Percentiles rank a stretch among this genome's conserved stretches.
phyloP scores from a whole-genome alignment of 106 monocot genomes.

The Ottelia alismoides region DNA sequence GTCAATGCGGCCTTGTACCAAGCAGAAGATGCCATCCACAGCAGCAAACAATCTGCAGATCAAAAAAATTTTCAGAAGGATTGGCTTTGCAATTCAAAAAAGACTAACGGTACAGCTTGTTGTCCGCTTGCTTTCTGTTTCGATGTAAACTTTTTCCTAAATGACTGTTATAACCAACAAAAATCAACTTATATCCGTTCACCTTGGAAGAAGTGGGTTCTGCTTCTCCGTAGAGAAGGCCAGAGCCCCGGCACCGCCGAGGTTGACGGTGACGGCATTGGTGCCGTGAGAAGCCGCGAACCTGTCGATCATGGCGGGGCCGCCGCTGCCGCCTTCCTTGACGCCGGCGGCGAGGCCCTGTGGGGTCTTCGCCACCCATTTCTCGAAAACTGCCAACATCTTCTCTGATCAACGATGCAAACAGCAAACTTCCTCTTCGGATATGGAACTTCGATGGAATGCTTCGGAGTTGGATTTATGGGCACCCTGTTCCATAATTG shows the following conservation, averaged over 20 bases:
- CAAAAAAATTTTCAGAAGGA: too few relatives aligned
- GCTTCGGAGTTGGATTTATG: too few relatives aligned
- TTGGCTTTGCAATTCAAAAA: too few relatives aligned
- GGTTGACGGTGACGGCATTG: conserved; percentile 27
- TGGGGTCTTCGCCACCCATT: conserved; percentile 48
- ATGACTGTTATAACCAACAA: too few relatives aligned
- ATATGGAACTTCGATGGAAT: too few relatives aligned
- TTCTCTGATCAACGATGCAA: too few relatives aligned
- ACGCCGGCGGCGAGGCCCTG: conserved; percentile 28
- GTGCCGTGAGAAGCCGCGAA: conserved; percentile 17
- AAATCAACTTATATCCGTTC: too few relatives aligned
- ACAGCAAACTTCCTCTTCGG: too few relatives aligned
- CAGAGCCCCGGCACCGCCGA: conserved; percentile 26
- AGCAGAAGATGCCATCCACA: conserved; percentile 65
- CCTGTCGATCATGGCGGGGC: conserved; percentile 9
- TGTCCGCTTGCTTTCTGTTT: too few relatives aligned
- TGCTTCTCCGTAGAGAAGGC: conserved; percentile 38
- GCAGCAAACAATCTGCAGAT: conserved; percentile 75
- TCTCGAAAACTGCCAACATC: conserved; percentile 65
- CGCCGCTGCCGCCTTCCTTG: conserved; percentile 6
- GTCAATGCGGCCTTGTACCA: conserved; percentile 54
- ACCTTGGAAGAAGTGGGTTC: conserved; percentile 60
- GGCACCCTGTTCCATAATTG: too few relatives aligned
- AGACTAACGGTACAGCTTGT: too few relatives aligned
- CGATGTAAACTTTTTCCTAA: too few relatives aligned